These are phyloP conservation scores for Arachis hypogaea DNA, from an alignment of 306 rosid genomes.

Conservation along the genomic window DNA sequence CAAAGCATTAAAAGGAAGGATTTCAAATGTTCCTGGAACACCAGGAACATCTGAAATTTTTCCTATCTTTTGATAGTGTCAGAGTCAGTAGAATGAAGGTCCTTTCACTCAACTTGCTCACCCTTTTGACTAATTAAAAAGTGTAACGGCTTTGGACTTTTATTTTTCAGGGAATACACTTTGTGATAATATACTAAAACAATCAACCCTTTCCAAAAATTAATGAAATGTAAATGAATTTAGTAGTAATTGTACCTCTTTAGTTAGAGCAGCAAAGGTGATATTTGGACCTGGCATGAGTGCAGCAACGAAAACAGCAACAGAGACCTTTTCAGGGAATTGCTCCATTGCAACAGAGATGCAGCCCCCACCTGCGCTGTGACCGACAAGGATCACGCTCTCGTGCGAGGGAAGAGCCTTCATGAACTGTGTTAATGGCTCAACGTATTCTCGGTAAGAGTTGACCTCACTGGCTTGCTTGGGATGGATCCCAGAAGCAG, in stretches of 20 bases:
- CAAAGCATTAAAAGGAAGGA: no score
- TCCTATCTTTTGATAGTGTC: no score
- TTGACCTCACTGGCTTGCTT: slow-evolving; percentile 33
- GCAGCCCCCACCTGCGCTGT: slow-evolving; percentile 47
- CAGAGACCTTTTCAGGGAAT: slow-evolving; percentile 45
- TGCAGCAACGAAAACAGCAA: slow-evolving; percentile 44
- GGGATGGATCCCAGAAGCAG: slow-evolving; percentile 47
- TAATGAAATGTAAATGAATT: neutral
- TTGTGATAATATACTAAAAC: no score
- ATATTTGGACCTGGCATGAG: slow-evolving; percentile 34
- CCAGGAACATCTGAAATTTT: no score
- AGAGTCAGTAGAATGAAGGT: no score
- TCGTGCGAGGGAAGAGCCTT: slow-evolving; percentile 40
- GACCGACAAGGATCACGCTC: slow-evolving; percentile 53
- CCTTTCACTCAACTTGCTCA: no score
- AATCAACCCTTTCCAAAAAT: no score
- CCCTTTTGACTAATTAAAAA: no score
- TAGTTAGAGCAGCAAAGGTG: neutral
- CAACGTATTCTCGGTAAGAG: slow-evolving; percentile 36
- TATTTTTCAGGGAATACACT: no score
- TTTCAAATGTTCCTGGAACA: no score
- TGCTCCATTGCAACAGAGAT: slow-evolving; percentile 58
- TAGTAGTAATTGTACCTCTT: slow-evolving; percentile 23
- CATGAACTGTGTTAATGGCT: slow-evolving; percentile 45
- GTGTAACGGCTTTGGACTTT: no score